Evolutionary conservation across 768 basidiomycete species (phyloP).

Genomic region (Lactarius trivialis): DNA sequence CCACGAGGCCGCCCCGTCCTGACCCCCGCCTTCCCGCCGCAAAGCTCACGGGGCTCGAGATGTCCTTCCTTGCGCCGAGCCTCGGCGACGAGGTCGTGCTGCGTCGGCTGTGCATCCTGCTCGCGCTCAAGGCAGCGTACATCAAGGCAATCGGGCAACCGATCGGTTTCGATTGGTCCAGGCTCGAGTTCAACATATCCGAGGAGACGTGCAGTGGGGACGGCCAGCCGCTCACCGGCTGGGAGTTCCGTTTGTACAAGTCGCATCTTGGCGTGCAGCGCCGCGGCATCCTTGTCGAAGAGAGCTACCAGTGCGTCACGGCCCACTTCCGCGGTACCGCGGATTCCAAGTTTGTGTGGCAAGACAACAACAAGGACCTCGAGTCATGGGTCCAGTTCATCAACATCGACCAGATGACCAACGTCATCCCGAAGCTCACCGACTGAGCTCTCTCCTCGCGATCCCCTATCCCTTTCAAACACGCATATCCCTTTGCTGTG

Average conservation of each 20-base stretch:
- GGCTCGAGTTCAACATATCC: slow-evolving; percentile 75
- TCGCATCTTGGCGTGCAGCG: slow-evolving; percentile 65
- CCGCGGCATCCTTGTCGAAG: slow-evolving; percentile 47
- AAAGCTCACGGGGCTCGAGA: slow-evolving; percentile 43
- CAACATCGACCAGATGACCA: slow-evolving; percentile 74
- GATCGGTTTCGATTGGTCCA: slow-evolving; percentile 71
- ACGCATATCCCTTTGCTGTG: background rate
- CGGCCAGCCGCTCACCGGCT: slow-evolving; percentile 61
- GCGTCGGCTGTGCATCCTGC: slow-evolving; percentile 68
- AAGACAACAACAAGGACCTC: slow-evolving; percentile 57
- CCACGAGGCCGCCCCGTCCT: background rate
- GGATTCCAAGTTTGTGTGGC: slow-evolving; percentile 66
- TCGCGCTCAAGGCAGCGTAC: slow-evolving; percentile 76
- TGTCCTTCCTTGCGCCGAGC: slow-evolving; percentile 45
- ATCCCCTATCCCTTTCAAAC: too few species aligned
- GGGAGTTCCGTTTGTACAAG: slow-evolving; percentile 82
- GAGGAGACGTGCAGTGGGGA: slow-evolving; percentile 58
- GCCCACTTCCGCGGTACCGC: slow-evolving; percentile 68
- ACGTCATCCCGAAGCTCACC: slow-evolving; percentile 67
- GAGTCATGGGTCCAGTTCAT: slow-evolving; percentile 82
- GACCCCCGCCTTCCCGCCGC: background rate
- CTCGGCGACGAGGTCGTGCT: slow-evolving; percentile 58
- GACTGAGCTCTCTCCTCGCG: slow-evolving; percentile 33
- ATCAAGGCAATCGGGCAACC: slow-evolving; percentile 81
- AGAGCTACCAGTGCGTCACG: slow-evolving; percentile 69